phyloP scores from a whole-genome alignment of 345 rosid species.

The Pistacia atlantica region DNA sequence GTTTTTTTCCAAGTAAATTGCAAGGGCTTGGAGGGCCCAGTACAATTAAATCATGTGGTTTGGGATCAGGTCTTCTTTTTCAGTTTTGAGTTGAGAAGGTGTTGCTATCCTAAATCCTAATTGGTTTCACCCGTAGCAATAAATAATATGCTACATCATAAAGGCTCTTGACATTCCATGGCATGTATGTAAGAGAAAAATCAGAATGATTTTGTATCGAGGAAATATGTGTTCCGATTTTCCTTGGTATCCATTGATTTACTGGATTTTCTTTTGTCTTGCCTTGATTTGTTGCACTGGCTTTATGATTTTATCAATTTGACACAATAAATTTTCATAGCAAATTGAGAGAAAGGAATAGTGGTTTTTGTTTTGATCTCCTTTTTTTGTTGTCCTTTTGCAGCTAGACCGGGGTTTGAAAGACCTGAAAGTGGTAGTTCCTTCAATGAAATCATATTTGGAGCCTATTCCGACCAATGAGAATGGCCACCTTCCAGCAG shows the following conservation, averaged over 20 bases:
- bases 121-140: not conserved
- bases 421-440: constrained; percentile 44
- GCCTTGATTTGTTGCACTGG: not conserved
- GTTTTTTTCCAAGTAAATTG: not conserved
- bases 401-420: constrained; percentile 89
- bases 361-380: not conserved
- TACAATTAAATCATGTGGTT: not conserved
- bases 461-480: constrained; percentile 67
- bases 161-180: not conserved
- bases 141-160: not conserved
- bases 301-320: not conserved
- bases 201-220: not conserved
- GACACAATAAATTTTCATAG: not conserved
- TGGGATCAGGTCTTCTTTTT: not conserved
- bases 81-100: not conserved
- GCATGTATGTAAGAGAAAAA: not conserved
- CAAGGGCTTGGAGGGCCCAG: not conserved
- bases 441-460: constrained; percentile 48
- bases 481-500: constrained; percentile 64
- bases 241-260: not conserved
- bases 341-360: not conserved
- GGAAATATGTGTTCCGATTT: not conserved
- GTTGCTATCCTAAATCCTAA: not conserved
- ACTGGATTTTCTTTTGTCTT: not conserved
- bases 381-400: constrained; percentile 20